phyloP scores from a whole-genome alignment of 495 filamentous ascomycete species.

The Talaromyces wortmannii region DNA sequence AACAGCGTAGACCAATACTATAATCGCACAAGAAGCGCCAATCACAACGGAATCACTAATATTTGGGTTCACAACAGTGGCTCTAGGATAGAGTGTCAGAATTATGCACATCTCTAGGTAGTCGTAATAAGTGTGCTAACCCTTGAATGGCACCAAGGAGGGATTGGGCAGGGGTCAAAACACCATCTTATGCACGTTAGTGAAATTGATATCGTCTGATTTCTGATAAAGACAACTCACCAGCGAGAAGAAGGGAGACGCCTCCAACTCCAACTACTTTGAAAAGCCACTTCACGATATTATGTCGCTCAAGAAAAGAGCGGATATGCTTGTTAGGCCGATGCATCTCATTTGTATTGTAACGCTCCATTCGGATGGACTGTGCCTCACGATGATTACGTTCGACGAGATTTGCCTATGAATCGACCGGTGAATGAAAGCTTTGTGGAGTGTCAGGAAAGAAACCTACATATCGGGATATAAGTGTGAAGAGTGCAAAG shows the following conservation, averaged over 20 bases:
- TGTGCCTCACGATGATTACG: constrained; percentile 49
- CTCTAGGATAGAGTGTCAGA: constrained; percentile 19
- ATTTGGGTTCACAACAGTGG: constrained; percentile 31
- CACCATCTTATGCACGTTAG: constrained; percentile 41
- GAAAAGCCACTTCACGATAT: constrained; percentile 41
- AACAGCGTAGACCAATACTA: constrained; percentile 60
- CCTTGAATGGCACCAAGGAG: constrained; percentile 68
- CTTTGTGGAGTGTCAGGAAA: neutral
- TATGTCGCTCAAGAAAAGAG: constrained; percentile 49
- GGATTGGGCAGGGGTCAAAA: constrained; percentile 64
- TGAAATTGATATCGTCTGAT: neutral
- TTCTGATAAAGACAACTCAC: constrained; percentile 11
- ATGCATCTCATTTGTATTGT: constrained; percentile 46
- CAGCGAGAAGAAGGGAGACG: constrained; percentile 60
- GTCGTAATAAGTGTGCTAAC: neutral
- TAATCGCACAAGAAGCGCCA: constrained; percentile 60
- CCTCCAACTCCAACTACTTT: constrained; percentile 65
- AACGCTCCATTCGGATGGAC: constrained; percentile 54
- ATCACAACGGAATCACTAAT: constrained; percentile 49
- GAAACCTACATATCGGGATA: constrained; percentile 58
- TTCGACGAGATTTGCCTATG: constrained; percentile 46
- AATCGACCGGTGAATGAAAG: neutral
- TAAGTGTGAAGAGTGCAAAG: constrained; percentile 64
- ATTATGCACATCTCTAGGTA: neutral
- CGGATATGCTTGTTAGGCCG: constrained; percentile 45